Evolutionary conservation across 495 filamentous ascomycete species (phyloP).

Genomic region (Aspergillus ellipticus): DNA sequence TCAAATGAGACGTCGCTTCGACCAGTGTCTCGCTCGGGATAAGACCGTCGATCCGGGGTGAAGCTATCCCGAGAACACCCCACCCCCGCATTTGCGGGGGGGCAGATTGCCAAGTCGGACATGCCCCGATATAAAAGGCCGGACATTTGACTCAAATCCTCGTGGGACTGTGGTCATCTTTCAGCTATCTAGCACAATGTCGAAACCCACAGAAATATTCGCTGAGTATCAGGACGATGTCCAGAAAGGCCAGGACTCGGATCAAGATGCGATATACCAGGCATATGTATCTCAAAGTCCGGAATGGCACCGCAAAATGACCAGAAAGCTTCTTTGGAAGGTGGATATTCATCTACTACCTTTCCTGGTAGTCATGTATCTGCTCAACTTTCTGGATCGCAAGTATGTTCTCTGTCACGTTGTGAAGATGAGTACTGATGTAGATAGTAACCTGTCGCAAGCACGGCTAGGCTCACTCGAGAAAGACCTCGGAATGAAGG

Average conservation of each 20-base stretch:
- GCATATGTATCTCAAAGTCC: constrained; percentile 27
- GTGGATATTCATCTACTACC: constrained; percentile 60
- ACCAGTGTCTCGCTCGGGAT: not conserved
- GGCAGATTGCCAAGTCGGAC: not conserved
- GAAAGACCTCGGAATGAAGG: constrained; percentile 42
- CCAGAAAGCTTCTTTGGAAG: constrained; percentile 48
- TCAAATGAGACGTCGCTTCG: not conserved
- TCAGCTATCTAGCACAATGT: not conserved
- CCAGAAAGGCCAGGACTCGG: constrained; percentile 10
- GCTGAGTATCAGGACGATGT: constrained; percentile 14
- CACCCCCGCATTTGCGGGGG: not conserved
- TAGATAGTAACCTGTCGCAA: constrained; percentile 29
- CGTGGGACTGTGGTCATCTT: not conserved
- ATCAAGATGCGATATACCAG: constrained; percentile 31
- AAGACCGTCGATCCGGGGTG: not conserved
- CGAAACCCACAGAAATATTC: constrained; percentile 10
- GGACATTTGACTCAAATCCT: too few relatives aligned
- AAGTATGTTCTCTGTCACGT: constrained; percentile 28
- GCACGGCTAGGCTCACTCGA: constrained; percentile 43
- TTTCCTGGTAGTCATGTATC: constrained; percentile 66
- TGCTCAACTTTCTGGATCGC: constrained; percentile 77
- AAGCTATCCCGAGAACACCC: not conserved
- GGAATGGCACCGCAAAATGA: constrained; percentile 36
- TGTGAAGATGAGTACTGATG: not conserved
- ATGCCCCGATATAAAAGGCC: not conserved